phyloP scores from a whole-genome alignment of 2,329 filamentous ascomycete genomes.

The Phialocephala subalpina region DNA sequence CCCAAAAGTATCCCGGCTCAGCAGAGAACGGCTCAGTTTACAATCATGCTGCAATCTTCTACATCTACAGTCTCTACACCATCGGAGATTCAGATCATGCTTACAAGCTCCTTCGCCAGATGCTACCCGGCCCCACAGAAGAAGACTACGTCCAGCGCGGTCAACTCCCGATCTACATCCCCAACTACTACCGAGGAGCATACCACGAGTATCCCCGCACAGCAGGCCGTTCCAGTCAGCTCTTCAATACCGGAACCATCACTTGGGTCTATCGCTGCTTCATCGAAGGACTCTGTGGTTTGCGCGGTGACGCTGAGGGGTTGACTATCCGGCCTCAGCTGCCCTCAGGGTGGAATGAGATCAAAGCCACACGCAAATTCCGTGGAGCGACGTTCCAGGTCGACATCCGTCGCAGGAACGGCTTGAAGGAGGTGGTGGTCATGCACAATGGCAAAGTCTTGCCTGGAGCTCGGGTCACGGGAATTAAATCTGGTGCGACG shows the following conservation, averaged over 20 bases:
- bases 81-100: conserved; percentile 59
- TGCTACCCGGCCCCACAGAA: conserved; percentile 61
- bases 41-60: conserved; percentile 64
- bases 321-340: conserved; percentile 58
- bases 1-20: conserved; percentile 64
- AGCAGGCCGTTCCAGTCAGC: conserved; percentile 62
- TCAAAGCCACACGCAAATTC: conserved; percentile 57
- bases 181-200: conserved; percentile 65
- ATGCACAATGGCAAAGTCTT: conserved; percentile 48
- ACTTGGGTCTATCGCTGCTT: conserved; percentile 64
- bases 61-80: conserved; percentile 60
- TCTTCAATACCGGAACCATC: conserved; percentile 66
- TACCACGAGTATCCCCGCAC: conserved; percentile 57
- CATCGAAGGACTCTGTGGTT: conserved; percentile 62
- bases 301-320: conserved; percentile 57
- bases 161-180: conserved; percentile 64
- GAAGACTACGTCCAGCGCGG: conserved; percentile 60
- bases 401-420: background rate
- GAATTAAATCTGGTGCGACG: conserved; percentile 51
- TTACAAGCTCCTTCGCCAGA: conserved; percentile 57
- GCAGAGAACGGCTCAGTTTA: conserved; percentile 67
- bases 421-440: conserved; percentile 47
- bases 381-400: conserved; percentile 56
- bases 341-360: conserved; percentile 56
- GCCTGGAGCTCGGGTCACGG: conserved; percentile 50